Conservation (phyloP, 2,329 filamentous ascomycete genomes). For the Zasmidium citrigriseum region DNA sequence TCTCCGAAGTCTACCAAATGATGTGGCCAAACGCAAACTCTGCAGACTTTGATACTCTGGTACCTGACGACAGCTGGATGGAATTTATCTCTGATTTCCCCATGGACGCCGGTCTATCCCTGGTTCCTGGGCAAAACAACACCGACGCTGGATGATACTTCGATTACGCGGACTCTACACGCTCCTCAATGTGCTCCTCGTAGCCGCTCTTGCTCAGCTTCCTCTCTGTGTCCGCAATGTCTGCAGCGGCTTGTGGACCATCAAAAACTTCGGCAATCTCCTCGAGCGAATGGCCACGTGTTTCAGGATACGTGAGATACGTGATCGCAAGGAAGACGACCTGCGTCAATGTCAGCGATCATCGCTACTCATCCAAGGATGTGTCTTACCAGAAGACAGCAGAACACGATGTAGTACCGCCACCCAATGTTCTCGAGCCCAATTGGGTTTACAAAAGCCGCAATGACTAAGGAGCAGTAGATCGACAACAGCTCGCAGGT, state of each 20-base stretch:
- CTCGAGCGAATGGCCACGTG: conserved; percentile 38
- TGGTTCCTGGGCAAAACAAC: not conserved
- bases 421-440: conserved; percentile 33
- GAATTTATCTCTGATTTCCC: conserved; percentile 19
- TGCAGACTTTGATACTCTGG: conserved; percentile 24
- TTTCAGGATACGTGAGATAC: conserved; percentile 35
- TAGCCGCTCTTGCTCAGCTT: conserved; percentile 18
- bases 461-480: conserved; percentile 29
- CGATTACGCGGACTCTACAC: conserved; percentile 8
- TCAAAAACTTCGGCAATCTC: conserved; percentile 49
- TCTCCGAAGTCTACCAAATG: conserved; percentile 47
- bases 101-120: conserved; percentile 11
- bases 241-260: conserved; percentile 17
- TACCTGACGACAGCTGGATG: conserved; percentile 26
- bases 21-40: conserved; percentile 47
- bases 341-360: conserved; percentile 22
- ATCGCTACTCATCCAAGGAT: not conserved
- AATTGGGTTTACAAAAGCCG: conserved; percentile 42
- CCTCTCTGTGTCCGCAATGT: conserved; percentile 8
- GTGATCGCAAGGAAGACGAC: conserved; percentile 26
- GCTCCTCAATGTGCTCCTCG: conserved; percentile 24
- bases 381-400: conserved; percentile 41
- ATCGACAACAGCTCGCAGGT: conserved; percentile 28
- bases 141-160: not conserved
- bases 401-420: conserved; percentile 34